Base-by-base conservation (phyloP, 2,329 filamentous ascomycete species). In the Fusarium nisikadoi region DNA sequence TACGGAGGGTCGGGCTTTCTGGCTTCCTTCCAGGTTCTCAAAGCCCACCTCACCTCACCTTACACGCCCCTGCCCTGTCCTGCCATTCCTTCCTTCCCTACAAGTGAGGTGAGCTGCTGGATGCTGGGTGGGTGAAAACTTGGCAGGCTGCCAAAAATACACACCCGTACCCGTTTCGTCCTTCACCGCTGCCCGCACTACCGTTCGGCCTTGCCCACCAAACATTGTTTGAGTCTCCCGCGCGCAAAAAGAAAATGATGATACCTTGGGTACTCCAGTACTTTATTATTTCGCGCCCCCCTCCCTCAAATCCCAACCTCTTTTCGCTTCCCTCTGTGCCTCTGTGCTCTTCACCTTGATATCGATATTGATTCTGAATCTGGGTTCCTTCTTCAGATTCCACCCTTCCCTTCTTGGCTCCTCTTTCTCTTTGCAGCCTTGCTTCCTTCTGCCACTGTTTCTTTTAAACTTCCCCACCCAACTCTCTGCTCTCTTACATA, bases 241-340 rank as follows among this genome's bases (percentile, higher is more conserved):
- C 63, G 65, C 69, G 52, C 50, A 65, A 62, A 58, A 62, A 62
- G 63, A 69, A 73, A 73, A 64, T 56, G 68, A 68, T 68, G 64
- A 68, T 68, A 68, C 65, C 64, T 68, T 68, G 54, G 61, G 52
- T 66, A 47, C 65, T 68, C 62, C 73, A 75, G 45, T 66, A 39
- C 65, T 68, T 68, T 76, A 75, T 76, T 77, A 77, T 77, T 76
- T 75, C 75, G 75, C 75, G 69, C 68, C 74, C 68, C 74, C 72
- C 74, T 67, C 64, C 65, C 69, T 61, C 69, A 58, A 62, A 60
- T 60, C 62, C 72, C 72, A 77, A 70, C 75, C 70, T 76, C 67
- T 72, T 70, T 63, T 68, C 41, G 62, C 61, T 72, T 72, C 53
- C 59, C 49, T 70, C 55, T 71, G 64, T 72, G 64, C 59, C 61